phyloP scores from a whole-genome alignment of 148 eudicot species.

The Drosera capensis region DNA sequence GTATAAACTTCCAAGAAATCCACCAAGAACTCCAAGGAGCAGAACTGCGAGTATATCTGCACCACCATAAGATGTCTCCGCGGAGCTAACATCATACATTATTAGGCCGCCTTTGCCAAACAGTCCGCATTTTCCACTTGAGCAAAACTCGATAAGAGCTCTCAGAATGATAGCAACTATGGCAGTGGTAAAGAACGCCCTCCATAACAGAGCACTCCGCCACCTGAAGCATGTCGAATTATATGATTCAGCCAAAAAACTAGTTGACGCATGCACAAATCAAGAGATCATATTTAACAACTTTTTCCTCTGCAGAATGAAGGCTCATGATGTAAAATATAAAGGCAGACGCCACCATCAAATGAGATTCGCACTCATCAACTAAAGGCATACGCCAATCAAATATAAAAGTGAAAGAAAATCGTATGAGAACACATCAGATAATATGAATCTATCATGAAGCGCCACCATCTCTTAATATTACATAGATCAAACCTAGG shows the following conservation, averaged over 20 bases:
- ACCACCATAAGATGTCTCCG: conserved; percentile 17
- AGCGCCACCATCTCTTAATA: no score
- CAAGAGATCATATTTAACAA: no score
- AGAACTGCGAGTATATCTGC: conserved; percentile 39
- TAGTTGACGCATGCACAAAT: no score
- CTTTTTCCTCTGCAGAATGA: no score
- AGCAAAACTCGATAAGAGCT: conserved; percentile 35
- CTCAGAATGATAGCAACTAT: conserved; percentile 59
- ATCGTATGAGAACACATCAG: no score
- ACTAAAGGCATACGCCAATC: no score
- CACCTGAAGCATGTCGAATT: conserved; percentile 28
- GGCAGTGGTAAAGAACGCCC: conserved; percentile 79
- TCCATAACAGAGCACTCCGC: conserved; percentile 88
- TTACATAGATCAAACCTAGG: no score
- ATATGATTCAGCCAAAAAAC: neutral
- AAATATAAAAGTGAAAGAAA: no score
- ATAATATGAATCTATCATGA: no score
- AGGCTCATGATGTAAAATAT: no score
- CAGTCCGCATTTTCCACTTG: conserved; percentile 53
- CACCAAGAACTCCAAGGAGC: conserved; percentile 58
- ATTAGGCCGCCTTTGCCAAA: conserved; percentile 76
- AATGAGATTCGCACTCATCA: no score
- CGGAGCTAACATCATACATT: conserved; percentile 50
- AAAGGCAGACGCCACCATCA: no score
- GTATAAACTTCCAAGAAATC: conserved; percentile 57